phyloP scores from a whole-genome alignment of 2,329 filamentous ascomycete species.

The Penicillium sp. region DNA sequence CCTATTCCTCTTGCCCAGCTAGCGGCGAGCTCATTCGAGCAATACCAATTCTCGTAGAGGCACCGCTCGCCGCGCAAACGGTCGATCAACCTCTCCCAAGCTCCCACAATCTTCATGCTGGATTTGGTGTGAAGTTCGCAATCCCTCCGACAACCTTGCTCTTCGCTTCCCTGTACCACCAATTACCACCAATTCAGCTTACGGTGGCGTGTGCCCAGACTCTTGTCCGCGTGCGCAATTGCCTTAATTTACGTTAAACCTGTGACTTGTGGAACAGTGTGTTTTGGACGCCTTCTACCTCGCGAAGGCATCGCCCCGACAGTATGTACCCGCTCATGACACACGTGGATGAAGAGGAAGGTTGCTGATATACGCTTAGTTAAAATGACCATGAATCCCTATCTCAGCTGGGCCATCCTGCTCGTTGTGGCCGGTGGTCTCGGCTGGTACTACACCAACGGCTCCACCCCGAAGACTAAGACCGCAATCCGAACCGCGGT shows the following conservation, averaged over 20 bases:
- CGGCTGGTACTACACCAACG: slow-evolving; percentile 41
- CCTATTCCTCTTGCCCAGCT: neutral
- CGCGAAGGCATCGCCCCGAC: slow-evolving; percentile 1
- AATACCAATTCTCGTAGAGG: neutral
- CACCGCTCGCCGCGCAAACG: neutral
- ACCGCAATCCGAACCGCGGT: slow-evolving; percentile 25
- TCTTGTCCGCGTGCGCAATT: slow-evolving; percentile 8
- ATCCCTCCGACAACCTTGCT: neutral
- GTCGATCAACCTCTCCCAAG: neutral
- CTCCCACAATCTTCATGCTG: slow-evolving; percentile 9
- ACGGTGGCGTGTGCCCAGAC: slow-evolving; percentile 8
- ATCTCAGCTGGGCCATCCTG: slow-evolving; percentile 43
- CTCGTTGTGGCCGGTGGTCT: slow-evolving; percentile 39
- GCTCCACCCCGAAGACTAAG: slow-evolving; percentile 30
- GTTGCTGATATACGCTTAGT: slow-evolving; percentile 5
- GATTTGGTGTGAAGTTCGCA: slow-evolving; percentile 1
- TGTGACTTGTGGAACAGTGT: neutral
- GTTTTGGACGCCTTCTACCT: slow-evolving; percentile 1
- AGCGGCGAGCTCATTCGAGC: neutral
- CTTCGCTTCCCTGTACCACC: slow-evolving; percentile 6
- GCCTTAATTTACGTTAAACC: slow-evolving; percentile 4
- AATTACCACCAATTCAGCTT: slow-evolving; percentile 7
- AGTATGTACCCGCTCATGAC: slow-evolving; percentile 9
- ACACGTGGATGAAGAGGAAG: slow-evolving; percentile 9
- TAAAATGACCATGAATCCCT: slow-evolving; percentile 40